phyloP scores from a whole-genome alignment of 1,284 basidiomycete genomes.

The Termitomyces sp. region DNA sequence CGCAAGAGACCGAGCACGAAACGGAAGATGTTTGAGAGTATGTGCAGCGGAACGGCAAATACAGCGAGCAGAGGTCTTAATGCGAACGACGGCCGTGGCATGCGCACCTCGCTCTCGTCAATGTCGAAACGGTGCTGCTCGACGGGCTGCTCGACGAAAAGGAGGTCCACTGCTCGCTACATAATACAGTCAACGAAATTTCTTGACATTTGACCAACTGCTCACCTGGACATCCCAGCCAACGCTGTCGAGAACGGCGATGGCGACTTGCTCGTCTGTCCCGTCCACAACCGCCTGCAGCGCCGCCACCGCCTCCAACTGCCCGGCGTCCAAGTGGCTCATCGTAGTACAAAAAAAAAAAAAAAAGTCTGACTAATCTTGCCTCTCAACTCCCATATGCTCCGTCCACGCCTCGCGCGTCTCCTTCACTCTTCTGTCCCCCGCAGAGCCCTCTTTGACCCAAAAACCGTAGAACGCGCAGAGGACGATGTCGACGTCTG shows the following conservation, averaged over 20 bases:
- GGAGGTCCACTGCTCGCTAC: slow-evolving; percentile 56
- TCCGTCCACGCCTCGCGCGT: slow-evolving; percentile 12
- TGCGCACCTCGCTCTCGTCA: slow-evolving; percentile 47
- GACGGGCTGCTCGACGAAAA: slow-evolving; percentile 41
- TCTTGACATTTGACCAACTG: slow-evolving; percentile 4
- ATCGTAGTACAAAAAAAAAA: slow-evolving; percentile 13
- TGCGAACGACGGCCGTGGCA: no score
- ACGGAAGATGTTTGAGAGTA: slow-evolving; percentile 46
- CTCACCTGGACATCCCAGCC: slow-evolving; percentile 63
- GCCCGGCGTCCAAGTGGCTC: slow-evolving; percentile 36
- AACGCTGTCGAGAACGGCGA: slow-evolving; percentile 53
- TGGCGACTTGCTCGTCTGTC: slow-evolving; percentile 52
- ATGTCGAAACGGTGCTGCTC: slow-evolving; percentile 39
- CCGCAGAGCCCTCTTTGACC: slow-evolving; percentile 21
- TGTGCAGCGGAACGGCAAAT: background rate
- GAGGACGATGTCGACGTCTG: slow-evolving; percentile 93
- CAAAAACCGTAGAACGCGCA: slow-evolving; percentile 59
- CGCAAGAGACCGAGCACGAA: slow-evolving; percentile 52
- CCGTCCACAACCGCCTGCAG: slow-evolving; percentile 54
- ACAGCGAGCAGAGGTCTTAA: no score
- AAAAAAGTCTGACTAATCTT: background rate
- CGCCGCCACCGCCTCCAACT: slow-evolving; percentile 48
- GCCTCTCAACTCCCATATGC: slow-evolving; percentile 11
- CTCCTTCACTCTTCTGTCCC: slow-evolving; percentile 13
- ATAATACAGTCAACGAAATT: background rate